Evolutionary conservation across 352 stramenopile species (phyloP).

Genomic region (Blastocystis sp.): DNA sequence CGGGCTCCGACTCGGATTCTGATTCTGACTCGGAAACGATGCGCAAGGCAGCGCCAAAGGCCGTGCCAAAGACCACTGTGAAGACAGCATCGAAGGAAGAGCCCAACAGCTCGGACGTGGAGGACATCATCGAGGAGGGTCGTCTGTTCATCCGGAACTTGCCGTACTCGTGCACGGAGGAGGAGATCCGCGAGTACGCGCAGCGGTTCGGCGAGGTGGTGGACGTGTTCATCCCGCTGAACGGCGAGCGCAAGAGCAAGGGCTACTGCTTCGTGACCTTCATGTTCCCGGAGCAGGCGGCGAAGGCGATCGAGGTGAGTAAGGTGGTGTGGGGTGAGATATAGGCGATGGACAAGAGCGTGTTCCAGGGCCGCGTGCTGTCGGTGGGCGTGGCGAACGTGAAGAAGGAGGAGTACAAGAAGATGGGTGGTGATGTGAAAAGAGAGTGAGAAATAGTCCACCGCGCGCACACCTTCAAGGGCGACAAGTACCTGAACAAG

Average conservation of each 20-base stretch:
- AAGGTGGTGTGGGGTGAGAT: constrained; percentile 26
- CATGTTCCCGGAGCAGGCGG: constrained; percentile 83
- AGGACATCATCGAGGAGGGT: constrained; percentile 64
- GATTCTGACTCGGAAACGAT: constrained; percentile 42
- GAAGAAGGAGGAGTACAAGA: constrained; percentile 74
- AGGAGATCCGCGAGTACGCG: constrained; percentile 88
- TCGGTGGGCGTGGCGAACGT: constrained; percentile 86
- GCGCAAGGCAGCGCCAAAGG: constrained; percentile 70
- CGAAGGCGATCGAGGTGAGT: constrained; percentile 77
- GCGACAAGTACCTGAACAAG: constrained; percentile 80
- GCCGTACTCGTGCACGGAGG: constrained; percentile 89
- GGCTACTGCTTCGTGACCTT: constrained; percentile 95
- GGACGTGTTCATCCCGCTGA: constrained; percentile 91
- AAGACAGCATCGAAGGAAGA: constrained; percentile 58
- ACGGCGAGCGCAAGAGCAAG: constrained; percentile 89
- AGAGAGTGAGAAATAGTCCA: constrained; percentile 19
- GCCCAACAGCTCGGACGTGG: constrained; percentile 1
- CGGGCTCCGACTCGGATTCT: no score
- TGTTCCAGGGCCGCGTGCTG: constrained; percentile 91
- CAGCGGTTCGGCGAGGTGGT: constrained; percentile 80
- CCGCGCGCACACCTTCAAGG: constrained; percentile 73
- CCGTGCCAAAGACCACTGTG: constrained; percentile 70
- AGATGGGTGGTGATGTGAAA: constrained; percentile 59
- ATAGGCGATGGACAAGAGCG: constrained; percentile 81
- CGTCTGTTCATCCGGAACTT: constrained; percentile 95